Evolutionary conservation across 176 grass and related monocot species (phyloP), one percentile per base, ranked within the genome.

Genomic region (Musa troglodytarum): DNA sequence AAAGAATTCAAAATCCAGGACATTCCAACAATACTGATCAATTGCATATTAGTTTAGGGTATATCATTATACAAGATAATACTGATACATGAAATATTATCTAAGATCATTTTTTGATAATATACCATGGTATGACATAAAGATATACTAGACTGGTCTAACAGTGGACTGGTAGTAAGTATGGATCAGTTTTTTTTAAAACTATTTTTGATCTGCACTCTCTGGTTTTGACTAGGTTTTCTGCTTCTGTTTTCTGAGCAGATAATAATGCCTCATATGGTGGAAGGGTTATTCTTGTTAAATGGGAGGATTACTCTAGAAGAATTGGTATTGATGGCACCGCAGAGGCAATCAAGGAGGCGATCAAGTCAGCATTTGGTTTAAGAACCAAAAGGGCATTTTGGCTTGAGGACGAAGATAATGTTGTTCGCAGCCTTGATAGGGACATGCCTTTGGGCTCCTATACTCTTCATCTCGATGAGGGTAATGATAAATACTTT

Each of bases 391-490:
- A 77, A 43, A 85, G 96, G 19, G 86, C 91, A 61, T 99, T 95
- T 83, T 99, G 96, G 96, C 86, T 99, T 62, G 96, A 99, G 89
- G 91, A 99, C 72, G 96, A 95, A 87, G 91, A 95, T 85, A 88
- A 95, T 78, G 81, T 95, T 62, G 88, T 95, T 79, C 86, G 96
- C 66, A 77, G 86, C 78, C 89, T 99, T 81, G 96, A 99, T 71
- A 89, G 88, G 62, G 96, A 95, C 70, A 99, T 95, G 96, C 96
- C 96, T 69, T 49, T 99, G 68, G 96, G 91, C 66, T 88, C 89
- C 24, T 95, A 95, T 77, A 82, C 88, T 72, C 96, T 99, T 82
- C 91, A 99, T 89, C 91, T 99, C 75, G 91, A 99, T 77, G 78
- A 76, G 23, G 90, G 90, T 93, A 93, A 86, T 65, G 76, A 10